Evolutionary conservation across 2,329 filamentous ascomycete genomes (phyloP).

Genomic region (Verticillium klebahnii): DNA sequence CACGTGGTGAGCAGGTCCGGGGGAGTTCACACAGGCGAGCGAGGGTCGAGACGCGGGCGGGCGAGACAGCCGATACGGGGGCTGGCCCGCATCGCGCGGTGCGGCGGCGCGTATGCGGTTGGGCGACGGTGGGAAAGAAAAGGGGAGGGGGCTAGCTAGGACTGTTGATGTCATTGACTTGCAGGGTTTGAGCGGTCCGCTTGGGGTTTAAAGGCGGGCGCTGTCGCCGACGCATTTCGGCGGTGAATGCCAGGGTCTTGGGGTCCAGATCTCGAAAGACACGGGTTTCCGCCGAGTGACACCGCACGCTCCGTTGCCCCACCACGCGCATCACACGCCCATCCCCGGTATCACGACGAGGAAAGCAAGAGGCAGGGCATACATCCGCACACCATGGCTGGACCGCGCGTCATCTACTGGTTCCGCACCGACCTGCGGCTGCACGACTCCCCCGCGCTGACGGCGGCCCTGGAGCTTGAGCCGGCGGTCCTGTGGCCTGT

Average conservation of each 20-base stretch:
- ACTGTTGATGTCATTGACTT: constrained; percentile 26
- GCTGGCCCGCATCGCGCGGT: too few species aligned
- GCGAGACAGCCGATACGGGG: too few species aligned
- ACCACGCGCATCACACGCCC: too few species aligned
- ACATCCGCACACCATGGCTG: background rate
- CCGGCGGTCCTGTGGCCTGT: constrained; percentile 68
- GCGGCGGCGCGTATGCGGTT: too few species aligned
- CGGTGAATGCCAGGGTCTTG: background rate
- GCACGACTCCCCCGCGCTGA: constrained; percentile 70
- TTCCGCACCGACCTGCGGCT: constrained; percentile 74
- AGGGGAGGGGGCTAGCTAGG: background rate
- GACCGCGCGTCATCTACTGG: constrained; percentile 62
- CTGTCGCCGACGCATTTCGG: background rate
- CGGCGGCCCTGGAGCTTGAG: constrained; percentile 65
- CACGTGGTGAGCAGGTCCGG: background rate
- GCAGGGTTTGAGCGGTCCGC: constrained; percentile 18
- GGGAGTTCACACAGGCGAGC: background rate
- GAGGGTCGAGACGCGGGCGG: too few species aligned
- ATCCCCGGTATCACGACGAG: background rate
- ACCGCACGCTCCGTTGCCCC: too few species aligned
- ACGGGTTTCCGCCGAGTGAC: too few species aligned
- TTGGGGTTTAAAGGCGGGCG: background rate
- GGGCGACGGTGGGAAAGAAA: background rate
- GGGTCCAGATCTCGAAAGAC: background rate
- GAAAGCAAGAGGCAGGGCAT: background rate